Conservation (phyloP, 2,329 filamentous ascomycete species). For the Sclerotinia sclerotiorum region DNA sequence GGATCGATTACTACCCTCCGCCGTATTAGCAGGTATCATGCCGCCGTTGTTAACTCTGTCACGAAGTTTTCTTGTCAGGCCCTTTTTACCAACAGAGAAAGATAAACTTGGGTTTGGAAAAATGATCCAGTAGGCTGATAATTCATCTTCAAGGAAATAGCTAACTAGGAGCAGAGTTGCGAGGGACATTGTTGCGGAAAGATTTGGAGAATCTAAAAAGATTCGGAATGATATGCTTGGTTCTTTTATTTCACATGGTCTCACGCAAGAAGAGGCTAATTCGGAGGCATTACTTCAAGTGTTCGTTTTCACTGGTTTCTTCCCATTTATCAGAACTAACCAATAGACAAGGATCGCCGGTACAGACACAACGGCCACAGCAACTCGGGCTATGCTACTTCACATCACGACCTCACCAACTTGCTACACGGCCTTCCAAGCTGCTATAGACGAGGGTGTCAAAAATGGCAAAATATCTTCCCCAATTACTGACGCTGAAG, state of each 20-base stretch:
- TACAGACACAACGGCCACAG: constrained; percentile 57
- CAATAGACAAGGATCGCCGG: constrained; percentile 46
- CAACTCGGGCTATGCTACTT: constrained; percentile 42
- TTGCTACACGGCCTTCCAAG: constrained; percentile 22
- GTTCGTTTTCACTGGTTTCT: constrained; percentile 2
- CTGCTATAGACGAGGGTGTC: constrained; percentile 19
- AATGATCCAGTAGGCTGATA: constrained; percentile 46
- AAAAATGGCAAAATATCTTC: neutral
- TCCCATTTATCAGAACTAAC: neutral
- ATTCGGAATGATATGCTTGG: constrained; percentile 54
- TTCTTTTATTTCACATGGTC: constrained; percentile 43
- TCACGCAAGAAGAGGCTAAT: constrained; percentile 30
- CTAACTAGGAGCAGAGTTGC: constrained; percentile 38
- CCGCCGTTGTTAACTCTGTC: constrained; percentile 46
- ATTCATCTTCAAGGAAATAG: no score
- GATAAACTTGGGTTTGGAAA: constrained; percentile 45
- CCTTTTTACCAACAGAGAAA: constrained; percentile 45
- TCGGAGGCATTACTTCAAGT: constrained; percentile 31
- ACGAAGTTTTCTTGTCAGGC: constrained; percentile 45
- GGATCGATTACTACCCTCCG: constrained; percentile 45
- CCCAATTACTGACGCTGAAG: neutral
- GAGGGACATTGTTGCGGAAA: constrained; percentile 47
- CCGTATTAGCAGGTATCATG: constrained; percentile 48
- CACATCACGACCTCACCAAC: constrained; percentile 26
- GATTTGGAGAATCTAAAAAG: constrained; percentile 47